Conservation (phyloP, 495 filamentous ascomycete genomes). For the Annulohypoxylon bovei region DNA sequence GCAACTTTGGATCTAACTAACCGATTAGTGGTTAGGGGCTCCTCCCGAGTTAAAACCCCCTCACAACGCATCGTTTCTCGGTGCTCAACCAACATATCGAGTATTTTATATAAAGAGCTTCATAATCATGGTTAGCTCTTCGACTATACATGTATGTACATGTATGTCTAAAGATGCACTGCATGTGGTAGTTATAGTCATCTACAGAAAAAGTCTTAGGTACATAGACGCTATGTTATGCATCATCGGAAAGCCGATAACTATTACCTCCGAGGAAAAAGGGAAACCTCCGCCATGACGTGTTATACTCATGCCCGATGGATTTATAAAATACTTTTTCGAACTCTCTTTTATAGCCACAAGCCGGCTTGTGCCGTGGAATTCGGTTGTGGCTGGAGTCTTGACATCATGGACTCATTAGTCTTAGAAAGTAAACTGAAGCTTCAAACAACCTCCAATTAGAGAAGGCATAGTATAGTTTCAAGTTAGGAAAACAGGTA, state of each 20-base stretch:
- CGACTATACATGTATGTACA: neutral
- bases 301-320: neutral
- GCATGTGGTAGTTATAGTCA: too few species aligned
- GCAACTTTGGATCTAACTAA: neutral
- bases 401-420: conserved; percentile 49
- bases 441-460: neutral
- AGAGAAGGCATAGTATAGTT: neutral
- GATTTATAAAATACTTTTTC: conserved; percentile 13
- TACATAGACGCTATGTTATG: neutral
- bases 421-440: neutral
- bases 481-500: neutral
- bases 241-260: neutral
- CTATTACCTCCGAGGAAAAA: neutral
- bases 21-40: too few species aligned
- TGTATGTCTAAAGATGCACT: too few species aligned
- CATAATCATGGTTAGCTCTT: neutral
- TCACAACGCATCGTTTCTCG: neutral
- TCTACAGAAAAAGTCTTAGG: neutral
- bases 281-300: neutral
- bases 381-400: conserved; percentile 36
- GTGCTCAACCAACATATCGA: neutral
- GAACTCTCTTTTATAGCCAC: conserved; percentile 9
- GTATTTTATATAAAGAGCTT: neutral
- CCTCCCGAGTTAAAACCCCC: conserved; percentile 7
- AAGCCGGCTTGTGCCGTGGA: neutral